Evolutionary conservation across 257 asterid genomes (phyloP).

Genomic region (Solanum arcanum): DNA sequence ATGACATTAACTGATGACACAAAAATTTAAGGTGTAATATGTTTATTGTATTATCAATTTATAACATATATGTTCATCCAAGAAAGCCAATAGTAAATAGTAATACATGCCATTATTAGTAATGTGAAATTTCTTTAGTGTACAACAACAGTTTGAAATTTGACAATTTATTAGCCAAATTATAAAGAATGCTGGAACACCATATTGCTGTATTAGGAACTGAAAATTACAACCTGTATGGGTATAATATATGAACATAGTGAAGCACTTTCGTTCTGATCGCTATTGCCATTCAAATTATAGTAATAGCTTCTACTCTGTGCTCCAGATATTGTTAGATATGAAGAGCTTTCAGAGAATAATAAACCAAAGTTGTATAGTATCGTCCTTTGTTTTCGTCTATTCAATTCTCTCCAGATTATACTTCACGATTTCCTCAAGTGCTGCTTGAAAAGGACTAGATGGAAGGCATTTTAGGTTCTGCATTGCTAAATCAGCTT

Average conservation of each 20-base stretch:
- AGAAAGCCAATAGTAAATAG: not conserved
- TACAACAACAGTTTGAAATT: conserved; percentile 21
- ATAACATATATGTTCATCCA: not conserved
- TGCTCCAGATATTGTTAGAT: not conserved
- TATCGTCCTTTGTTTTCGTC: not conserved
- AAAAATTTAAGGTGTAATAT: no score
- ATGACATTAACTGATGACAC: not conserved
- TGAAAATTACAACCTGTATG: conserved; percentile 6
- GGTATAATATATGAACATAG: conserved; percentile 3
- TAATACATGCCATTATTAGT: not conserved
- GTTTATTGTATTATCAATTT: no score
- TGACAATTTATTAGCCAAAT: conserved; percentile 17
- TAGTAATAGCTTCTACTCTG: not conserved
- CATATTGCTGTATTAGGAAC: conserved; percentile 4
- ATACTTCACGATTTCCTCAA: conserved; percentile 67
- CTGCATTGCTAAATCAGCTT: conserved; percentile 52
- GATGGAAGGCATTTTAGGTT: conserved; percentile 57
- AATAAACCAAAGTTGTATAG: not conserved
- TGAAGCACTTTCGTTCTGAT: not conserved
- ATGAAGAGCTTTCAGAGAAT: not conserved
- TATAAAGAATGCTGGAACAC: conserved; percentile 9
- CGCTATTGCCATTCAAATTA: not conserved
- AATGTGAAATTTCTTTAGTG: not conserved
- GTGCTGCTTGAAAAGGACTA: conserved; percentile 40
- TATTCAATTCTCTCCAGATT: conserved; percentile 67